Percentiles rank a stretch among this genome's conserved stretches.
These are phyloP conservation scores for Corynespora cassiicola DNA, from an alignment of 2,329 filamentous ascomycete species.

Conservation along the genomic window DNA sequence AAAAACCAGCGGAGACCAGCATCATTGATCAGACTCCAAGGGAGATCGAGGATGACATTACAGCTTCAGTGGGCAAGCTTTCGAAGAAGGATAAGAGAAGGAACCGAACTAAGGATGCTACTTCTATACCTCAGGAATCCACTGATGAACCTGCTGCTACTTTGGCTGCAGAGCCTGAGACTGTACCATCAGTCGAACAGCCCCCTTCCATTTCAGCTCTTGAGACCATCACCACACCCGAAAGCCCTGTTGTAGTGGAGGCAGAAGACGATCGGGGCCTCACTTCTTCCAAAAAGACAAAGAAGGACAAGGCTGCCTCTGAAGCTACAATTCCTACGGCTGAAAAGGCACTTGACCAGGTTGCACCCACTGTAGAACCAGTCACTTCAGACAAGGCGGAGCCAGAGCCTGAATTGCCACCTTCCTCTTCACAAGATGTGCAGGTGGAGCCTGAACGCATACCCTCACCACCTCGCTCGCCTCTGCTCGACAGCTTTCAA, in stretches of 20 bases:
- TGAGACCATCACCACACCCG: slow-evolving; percentile 13
- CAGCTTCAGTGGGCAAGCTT: too few species aligned
- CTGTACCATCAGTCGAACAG: slow-evolving; percentile 2
- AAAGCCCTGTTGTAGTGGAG: slow-evolving; percentile 7
- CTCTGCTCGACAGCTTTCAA: slow-evolving; percentile 1
- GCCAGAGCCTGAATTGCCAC: slow-evolving; percentile 1
- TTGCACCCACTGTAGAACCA: slow-evolving; percentile 5
- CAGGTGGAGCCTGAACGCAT: slow-evolving; percentile 2
- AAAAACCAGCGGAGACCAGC: too few species aligned
- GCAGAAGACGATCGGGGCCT: slow-evolving; percentile 19
- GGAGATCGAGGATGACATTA: too few species aligned
- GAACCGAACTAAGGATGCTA: slow-evolving; percentile 30
- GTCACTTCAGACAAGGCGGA: slow-evolving; percentile 1
- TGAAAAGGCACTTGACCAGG: slow-evolving; percentile 8
- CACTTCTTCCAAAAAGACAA: slow-evolving; percentile 26
- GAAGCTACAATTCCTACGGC: slow-evolving; percentile 15
- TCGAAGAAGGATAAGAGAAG: slow-evolving; percentile 43
- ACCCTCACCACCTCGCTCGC: slow-evolving; percentile 4
- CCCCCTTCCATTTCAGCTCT: slow-evolving; percentile 1
- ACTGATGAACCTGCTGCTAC: slow-evolving; percentile 4
- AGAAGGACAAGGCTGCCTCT: slow-evolving; percentile 29
- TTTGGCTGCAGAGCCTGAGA: slow-evolving; percentile 10
- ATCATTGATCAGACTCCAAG: too few species aligned
- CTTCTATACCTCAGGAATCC: background rate
- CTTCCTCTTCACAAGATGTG: slow-evolving; percentile 1